phyloP scores from a whole-genome alignment of 306 rosid genomes.

The Casuarina glauca region DNA sequence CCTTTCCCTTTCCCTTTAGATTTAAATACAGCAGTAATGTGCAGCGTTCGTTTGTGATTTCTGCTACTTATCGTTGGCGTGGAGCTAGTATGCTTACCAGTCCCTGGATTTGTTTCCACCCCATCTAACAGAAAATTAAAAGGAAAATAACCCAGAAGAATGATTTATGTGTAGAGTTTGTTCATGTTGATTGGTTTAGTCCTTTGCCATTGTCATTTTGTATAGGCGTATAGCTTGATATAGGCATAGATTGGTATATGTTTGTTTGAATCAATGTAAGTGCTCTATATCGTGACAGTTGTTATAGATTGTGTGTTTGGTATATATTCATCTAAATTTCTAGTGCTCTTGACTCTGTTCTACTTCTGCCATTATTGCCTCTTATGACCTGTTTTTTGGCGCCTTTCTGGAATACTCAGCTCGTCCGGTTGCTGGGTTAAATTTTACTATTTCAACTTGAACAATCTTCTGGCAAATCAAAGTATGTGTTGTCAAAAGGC shows the following conservation, averaged over 20 bases:
- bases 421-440: neutral
- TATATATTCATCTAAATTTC: neutral
- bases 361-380: neutral
- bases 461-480: too few relatives aligned
- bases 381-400: neutral
- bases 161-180: neutral
- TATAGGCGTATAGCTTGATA: neutral
- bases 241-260: neutral
- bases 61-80: constrained; percentile 16
- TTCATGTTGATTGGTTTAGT: neutral
- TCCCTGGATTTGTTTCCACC: constrained; percentile 9
- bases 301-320: neutral
- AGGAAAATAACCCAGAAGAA: constrained; percentile 6
- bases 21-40: constrained; percentile 58
- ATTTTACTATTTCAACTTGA: neutral
- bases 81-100: constrained; percentile 24
- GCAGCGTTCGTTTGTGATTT: constrained; percentile 64
- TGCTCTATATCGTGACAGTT: neutral
- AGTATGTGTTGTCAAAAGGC: too few relatives aligned
- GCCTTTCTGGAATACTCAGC: neutral
- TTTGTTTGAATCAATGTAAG: neutral
- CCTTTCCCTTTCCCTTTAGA: constrained; percentile 60
- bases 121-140: neutral
- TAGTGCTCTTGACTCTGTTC: neutral
- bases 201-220: neutral